Base-by-base conservation (phyloP, 345 rosid species). In the Eucalyptus leucophloia region DNA sequence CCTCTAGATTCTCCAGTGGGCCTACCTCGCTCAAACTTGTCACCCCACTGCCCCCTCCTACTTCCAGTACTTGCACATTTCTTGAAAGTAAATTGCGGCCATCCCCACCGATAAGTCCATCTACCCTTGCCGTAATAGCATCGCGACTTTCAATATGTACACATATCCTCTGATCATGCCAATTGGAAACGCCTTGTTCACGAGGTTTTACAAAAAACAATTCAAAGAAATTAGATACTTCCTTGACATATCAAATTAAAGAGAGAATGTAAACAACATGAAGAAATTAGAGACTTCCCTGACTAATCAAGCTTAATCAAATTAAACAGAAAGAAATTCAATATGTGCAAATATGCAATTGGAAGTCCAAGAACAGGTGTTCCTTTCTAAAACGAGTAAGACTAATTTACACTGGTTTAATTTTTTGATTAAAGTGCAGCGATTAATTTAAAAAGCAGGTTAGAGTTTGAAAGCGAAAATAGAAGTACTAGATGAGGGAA, bases 111-210 rank as follows among this genome's bases (percentile, higher is more conserved):
- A 62, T 30, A 0, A 0, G 5, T 62, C 3, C 72, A 62, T 62
- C 34, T 62, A 13, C 19, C 9, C 19, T 65, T 30, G 72, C 10
- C 5, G 72, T 17, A n/a, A 65, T 14, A 30, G 18, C 32, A 3
- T 14, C 0, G 37, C 10, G 0, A 14, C 18, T 14, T 12, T 28
- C 2, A 7, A 62, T 62, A 30, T 0, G 0, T 62, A 0, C 4
- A 30, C 9, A 3, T 32, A 30, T 62, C 34, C 2, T 9, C 0
- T 56, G 28, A 56, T 56, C 28, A 9, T 1, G 28, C 28, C 12
- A 24, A 56, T 56, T 56, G 28, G 12, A 9, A 4, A 23, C 6
- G 0, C 60, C 60, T 56, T 56, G 28, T 56, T 23, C 60, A 56
- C 28, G 12, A 56, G 6, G 12, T 56, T 56, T 56, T 56, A 56